Conservation (phyloP, 2,329 filamentous ascomycete genomes). For the Magnaporthiopsis incrustans region DNA sequence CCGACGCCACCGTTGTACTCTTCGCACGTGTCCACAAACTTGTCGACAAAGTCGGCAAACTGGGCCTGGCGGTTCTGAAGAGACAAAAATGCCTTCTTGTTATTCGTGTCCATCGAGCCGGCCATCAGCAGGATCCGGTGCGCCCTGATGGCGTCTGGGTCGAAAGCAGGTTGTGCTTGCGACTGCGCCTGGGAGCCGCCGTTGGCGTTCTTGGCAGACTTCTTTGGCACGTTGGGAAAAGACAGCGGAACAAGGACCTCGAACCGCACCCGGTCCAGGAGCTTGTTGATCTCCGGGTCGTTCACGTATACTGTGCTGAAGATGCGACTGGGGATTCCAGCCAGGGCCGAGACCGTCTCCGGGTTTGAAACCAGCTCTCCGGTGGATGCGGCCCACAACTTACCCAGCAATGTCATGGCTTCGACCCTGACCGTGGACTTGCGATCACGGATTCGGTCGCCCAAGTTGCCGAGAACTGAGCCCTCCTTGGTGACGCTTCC, state of each 20-base stretch:
- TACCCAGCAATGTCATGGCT: constrained; percentile 76
- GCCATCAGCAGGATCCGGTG: constrained; percentile 79
- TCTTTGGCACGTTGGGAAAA: constrained; percentile 61
- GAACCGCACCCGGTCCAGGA: constrained; percentile 77
- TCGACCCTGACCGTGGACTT: constrained; percentile 74
- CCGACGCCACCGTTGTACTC: constrained; percentile 82
- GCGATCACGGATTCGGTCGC: constrained; percentile 82
- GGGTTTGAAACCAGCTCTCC: constrained; percentile 80
- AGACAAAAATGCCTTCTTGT: constrained; percentile 82
- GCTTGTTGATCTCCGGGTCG: constrained; percentile 73
- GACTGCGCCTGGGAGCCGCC: constrained; percentile 47
- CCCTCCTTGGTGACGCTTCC: constrained; percentile 69
- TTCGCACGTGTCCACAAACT: constrained; percentile 80
- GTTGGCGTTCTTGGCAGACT: constrained; percentile 52
- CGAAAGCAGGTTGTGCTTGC: constrained; percentile 27
- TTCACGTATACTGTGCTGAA: constrained; percentile 87
- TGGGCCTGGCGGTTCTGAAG: constrained; percentile 72
- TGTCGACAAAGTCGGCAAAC: constrained; percentile 63
- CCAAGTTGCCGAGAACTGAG: constrained; percentile 73
- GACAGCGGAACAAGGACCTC: constrained; percentile 84
- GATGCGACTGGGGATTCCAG: constrained; percentile 75
- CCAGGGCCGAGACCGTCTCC: constrained; percentile 69
- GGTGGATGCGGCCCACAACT: constrained; percentile 87
- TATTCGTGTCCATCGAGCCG: constrained; percentile 65
- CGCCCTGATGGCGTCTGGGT: constrained; percentile 69